These are phyloP conservation scores for Euphorbia schlechtendalii DNA, from an alignment of 441 rosid species.

Conservation along the genomic window DNA sequence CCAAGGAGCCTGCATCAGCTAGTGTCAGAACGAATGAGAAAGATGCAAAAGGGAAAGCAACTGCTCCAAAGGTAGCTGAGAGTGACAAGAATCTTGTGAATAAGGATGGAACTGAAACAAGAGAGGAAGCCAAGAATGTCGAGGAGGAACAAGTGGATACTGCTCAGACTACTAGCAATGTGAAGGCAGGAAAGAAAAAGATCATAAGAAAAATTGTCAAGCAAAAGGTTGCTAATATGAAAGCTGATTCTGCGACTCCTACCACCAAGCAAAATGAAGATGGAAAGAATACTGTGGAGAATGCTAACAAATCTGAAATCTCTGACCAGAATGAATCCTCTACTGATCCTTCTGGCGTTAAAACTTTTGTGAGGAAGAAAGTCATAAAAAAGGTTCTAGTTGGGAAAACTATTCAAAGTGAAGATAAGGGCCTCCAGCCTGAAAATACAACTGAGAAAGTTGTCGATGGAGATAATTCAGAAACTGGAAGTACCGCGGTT, in stretches of 20 bases:
- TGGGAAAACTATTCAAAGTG: slow-evolving; percentile 29
- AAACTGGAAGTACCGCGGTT: slow-evolving; percentile 25
- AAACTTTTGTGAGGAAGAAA: slow-evolving; percentile 53
- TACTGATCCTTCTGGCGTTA: slow-evolving; percentile 33
- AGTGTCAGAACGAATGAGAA: slow-evolving; percentile 34
- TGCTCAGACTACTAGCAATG: slow-evolving; percentile 37
- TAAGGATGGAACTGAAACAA: slow-evolving; percentile 29
- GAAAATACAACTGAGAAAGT: slow-evolving; percentile 37
- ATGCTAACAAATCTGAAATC: slow-evolving; percentile 33
- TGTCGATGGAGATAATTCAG: slow-evolving; percentile 35
- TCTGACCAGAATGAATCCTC: slow-evolving; percentile 39
- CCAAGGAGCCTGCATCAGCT: slow-evolving; percentile 31
- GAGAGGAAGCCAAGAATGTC: slow-evolving; percentile 31
- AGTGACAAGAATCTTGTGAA: slow-evolving; percentile 30
- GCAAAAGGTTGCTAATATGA: slow-evolving; percentile 46
- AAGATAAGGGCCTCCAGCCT: slow-evolving; percentile 31
- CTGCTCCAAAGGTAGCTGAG: slow-evolving; percentile 25
- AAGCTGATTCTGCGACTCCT: slow-evolving; percentile 30
- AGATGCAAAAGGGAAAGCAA: slow-evolving; percentile 37
- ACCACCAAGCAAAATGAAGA: slow-evolving; percentile 39
- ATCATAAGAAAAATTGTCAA: slow-evolving; percentile 74
- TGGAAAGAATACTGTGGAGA: slow-evolving; percentile 37
- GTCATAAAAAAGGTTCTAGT: slow-evolving; percentile 42
- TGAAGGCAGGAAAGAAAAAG: slow-evolving; percentile 72
- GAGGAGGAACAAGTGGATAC: slow-evolving; percentile 37